Conservation (phyloP, 2,329 filamentous ascomycete species). For the Sporothrix globosa region DNA sequence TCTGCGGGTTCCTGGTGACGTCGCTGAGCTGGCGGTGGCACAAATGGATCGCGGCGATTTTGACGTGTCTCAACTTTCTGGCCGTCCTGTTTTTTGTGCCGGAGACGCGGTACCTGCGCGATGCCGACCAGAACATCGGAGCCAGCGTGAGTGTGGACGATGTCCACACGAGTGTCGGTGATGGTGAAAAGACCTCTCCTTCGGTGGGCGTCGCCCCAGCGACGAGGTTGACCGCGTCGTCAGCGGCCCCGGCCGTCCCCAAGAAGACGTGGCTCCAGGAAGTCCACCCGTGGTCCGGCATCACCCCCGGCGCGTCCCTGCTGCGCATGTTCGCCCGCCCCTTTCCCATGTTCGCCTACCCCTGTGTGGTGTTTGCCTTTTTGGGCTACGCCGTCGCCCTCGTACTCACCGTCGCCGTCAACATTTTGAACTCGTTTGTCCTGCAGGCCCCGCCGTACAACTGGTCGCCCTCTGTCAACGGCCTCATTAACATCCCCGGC, state of each 20-base stretch:
- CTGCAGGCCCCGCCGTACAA: conserved; percentile 43
- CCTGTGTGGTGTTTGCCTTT: conserved; percentile 42
- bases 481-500: conserved; percentile 43
- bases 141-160: background rate
- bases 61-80: conserved; percentile 40
- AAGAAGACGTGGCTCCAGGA: conserved; percentile 40
- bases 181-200: background rate
- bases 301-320: conserved; percentile 38
- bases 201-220: background rate
- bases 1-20: conserved; percentile 42
- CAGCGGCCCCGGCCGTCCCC: conserved; percentile 24
- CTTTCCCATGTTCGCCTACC: conserved; percentile 42
- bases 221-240: background rate
- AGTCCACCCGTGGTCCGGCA: conserved; percentile 40
- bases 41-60: conserved; percentile 42
- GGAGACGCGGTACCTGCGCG: conserved; percentile 41
- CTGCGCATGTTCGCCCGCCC: conserved; percentile 41
- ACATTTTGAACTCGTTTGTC: conserved; percentile 43
- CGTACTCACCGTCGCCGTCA: conserved; percentile 41
- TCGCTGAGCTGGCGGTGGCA: conserved; percentile 43
- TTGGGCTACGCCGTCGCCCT: conserved; percentile 42
- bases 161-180: background rate
- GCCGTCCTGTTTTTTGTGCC: conserved; percentile 42
- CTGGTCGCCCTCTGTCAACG: conserved; percentile 42
- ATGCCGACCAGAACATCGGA: conserved; percentile 35